phyloP scores from a whole-genome alignment of 78 protist genomes.

The Anaeramoeba flamelloides region DNA sequence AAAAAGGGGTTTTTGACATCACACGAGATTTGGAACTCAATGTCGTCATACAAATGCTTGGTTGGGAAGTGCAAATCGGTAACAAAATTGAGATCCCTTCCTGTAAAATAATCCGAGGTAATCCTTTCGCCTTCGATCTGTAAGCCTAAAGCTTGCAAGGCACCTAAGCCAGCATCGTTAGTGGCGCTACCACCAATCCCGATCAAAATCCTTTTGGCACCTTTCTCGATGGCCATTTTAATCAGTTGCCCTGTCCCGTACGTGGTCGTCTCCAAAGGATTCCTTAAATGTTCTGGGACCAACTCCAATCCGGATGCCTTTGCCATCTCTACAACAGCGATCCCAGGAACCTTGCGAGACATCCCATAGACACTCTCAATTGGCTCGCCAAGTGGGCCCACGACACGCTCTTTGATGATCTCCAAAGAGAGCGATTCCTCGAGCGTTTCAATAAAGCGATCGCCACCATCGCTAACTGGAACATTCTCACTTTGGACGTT shows the following conservation, averaged over 20 bases:
- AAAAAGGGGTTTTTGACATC: conserved; percentile 31
- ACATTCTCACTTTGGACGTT: too few relatives aligned
- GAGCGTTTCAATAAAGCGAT: conserved; percentile 4
- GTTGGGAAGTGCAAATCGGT: not conserved
- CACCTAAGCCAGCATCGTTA: conserved; percentile 46
- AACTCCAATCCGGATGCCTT: conserved; percentile 23
- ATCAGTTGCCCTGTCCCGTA: conserved; percentile 40
- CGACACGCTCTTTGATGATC: not conserved
- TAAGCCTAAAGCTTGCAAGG: conserved; percentile 19
- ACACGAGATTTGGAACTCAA: conserved; percentile 13
- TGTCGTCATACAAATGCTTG: not conserved
- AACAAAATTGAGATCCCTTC: conserved; percentile 12
- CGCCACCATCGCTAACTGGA: conserved; percentile 20
- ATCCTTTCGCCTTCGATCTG: not conserved
- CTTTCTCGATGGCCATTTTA: conserved; percentile 7
- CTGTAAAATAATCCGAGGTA: not conserved
- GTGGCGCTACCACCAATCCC: conserved; percentile 52
- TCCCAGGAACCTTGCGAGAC: not conserved
- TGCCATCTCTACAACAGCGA: conserved; percentile 41
- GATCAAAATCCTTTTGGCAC: conserved; percentile 7
- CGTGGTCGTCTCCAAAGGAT: conserved; percentile 33
- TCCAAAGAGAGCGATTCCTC: not conserved
- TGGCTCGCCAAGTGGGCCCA: not conserved
- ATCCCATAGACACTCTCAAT: not conserved
- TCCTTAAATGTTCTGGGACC: conserved; percentile 14